These are phyloP conservation scores for Neodidymelliopsis sp. DNA, from an alignment of 2,329 filamentous ascomycete species.

Conservation along the genomic window DNA sequence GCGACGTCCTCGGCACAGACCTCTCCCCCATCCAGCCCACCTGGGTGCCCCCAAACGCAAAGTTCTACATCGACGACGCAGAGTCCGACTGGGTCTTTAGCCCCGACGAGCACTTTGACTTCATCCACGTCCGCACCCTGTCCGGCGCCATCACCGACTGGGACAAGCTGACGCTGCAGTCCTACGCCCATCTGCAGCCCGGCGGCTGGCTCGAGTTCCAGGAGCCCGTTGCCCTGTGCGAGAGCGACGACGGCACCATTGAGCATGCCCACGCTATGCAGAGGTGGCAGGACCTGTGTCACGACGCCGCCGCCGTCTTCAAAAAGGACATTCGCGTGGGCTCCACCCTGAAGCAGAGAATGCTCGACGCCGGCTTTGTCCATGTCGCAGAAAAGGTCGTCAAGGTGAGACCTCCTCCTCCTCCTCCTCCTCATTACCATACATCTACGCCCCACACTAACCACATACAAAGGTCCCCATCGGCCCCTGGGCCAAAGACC, in stretches of 20 bases:
- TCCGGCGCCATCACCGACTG: slow-evolving; percentile 44
- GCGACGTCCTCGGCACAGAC: slow-evolving; percentile 48
- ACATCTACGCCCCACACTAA: slow-evolving; percentile 4
- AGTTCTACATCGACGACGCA: slow-evolving; percentile 54
- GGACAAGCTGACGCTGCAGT: slow-evolving; percentile 37
- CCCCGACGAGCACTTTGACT: slow-evolving; percentile 45
- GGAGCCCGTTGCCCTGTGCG: slow-evolving; percentile 43
- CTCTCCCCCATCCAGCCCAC: slow-evolving; percentile 49
- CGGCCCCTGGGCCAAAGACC: slow-evolving; percentile 57
- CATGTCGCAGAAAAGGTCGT: slow-evolving; percentile 45
- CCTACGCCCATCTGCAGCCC: slow-evolving; percentile 37
- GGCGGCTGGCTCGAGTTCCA: slow-evolving; percentile 49
- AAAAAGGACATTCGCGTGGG: slow-evolving; percentile 38
- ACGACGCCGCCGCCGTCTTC: slow-evolving; percentile 37
- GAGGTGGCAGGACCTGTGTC: slow-evolving; percentile 41
- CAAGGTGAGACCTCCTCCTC: slow-evolving; percentile 29
- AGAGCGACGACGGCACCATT: slow-evolving; percentile 43
- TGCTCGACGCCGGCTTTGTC: slow-evolving; percentile 44
- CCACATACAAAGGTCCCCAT: slow-evolving; percentile 36
- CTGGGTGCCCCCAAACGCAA: slow-evolving; percentile 50
- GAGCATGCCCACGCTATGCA: slow-evolving; percentile 30
- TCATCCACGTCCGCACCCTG: slow-evolving; percentile 45
- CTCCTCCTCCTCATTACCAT: neutral
- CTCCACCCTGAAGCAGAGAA: slow-evolving; percentile 32
- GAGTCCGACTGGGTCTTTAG: slow-evolving; percentile 50